phyloP scores from a whole-genome alignment of 2,329 filamentous ascomycete species.

The Fusarium paranaense region DNA sequence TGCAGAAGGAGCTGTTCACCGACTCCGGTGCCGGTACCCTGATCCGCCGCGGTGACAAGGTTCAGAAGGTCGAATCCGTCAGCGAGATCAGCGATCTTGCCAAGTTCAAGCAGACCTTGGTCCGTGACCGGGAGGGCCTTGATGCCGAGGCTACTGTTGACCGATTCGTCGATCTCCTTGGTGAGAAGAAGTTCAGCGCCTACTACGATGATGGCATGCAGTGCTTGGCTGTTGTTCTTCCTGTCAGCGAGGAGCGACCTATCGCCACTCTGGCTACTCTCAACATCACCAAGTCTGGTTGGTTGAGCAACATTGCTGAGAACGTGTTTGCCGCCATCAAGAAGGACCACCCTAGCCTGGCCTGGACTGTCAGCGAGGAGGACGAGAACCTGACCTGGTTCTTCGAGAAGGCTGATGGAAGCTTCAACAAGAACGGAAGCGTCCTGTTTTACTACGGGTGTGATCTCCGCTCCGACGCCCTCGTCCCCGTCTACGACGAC shows the following conservation, averaged over 20 bases:
- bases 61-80: conserved; percentile 78
- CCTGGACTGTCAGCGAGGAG: conserved; percentile 96
- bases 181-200: conserved; percentile 84
- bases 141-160: conserved; percentile 88
- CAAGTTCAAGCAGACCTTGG: conserved; percentile 83
- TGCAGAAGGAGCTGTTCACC: conserved; percentile 97
- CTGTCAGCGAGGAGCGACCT: conserved; percentile 72
- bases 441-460: conserved; percentile 98
- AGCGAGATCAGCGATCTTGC: conserved; percentile 80
- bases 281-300: conserved; percentile 92
- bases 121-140: conserved; percentile 83
- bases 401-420: conserved; percentile 96
- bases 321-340: conserved; percentile 95
- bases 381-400: conserved; percentile 99
- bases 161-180: conserved; percentile 83
- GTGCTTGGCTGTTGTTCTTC: conserved; percentile 88
- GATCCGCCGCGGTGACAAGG: conserved; percentile 91
- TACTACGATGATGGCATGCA: conserved; percentile 97
- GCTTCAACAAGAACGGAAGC: conserved; percentile 84
- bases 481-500: conserved; percentile 85
- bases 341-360: conserved; percentile 90
- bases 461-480: conserved; percentile 78
- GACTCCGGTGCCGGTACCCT: conserved; percentile 94
- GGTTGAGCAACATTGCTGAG: conserved; percentile 94
- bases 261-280: conserved; percentile 90